These are phyloP conservation scores for Inga oerstediana DNA, from an alignment of 306 rosid species.

Conservation along the genomic window DNA sequence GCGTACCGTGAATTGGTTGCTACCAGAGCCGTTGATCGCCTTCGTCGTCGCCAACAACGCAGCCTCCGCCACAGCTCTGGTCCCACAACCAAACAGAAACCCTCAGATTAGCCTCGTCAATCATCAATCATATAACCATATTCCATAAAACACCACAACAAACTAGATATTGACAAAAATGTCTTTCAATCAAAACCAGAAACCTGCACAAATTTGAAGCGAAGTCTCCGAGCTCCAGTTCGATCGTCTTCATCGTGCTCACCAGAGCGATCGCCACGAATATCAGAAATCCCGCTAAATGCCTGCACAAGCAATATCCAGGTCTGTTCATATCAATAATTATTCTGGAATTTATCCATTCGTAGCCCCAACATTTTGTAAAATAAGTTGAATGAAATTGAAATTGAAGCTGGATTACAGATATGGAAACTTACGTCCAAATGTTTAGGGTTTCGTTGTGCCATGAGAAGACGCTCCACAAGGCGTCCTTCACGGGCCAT, in stretches of 20 bases:
- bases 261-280: slow-evolving; percentile 55
- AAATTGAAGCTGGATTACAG: neutral
- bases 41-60: slow-evolving; percentile 31
- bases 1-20: slow-evolving; percentile 37
- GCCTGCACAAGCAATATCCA: slow-evolving; percentile 47
- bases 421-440: slow-evolving; percentile 71
- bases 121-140: neutral
- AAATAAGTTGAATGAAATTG: neutral
- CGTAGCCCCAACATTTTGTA: neutral
- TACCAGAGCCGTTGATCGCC: slow-evolving; percentile 48
- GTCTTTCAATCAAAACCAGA: neutral
- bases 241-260: slow-evolving; percentile 47
- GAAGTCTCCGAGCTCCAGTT: slow-evolving; percentile 37
- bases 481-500: slow-evolving; percentile 78
- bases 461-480: slow-evolving; percentile 73
- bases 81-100: slow-evolving; percentile 21
- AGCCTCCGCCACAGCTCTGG: slow-evolving; percentile 46
- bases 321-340: neutral
- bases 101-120: neutral
- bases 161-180: slow-evolving; percentile 6
- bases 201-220: slow-evolving; percentile 60
- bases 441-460: slow-evolving; percentile 93
- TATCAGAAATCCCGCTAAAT: slow-evolving; percentile 70
- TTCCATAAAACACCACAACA: neutral
- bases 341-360: neutral